Evolutionary conservation across 2,329 filamentous ascomycete species (phyloP).

Genomic region (Fusarium anthophilum): DNA sequence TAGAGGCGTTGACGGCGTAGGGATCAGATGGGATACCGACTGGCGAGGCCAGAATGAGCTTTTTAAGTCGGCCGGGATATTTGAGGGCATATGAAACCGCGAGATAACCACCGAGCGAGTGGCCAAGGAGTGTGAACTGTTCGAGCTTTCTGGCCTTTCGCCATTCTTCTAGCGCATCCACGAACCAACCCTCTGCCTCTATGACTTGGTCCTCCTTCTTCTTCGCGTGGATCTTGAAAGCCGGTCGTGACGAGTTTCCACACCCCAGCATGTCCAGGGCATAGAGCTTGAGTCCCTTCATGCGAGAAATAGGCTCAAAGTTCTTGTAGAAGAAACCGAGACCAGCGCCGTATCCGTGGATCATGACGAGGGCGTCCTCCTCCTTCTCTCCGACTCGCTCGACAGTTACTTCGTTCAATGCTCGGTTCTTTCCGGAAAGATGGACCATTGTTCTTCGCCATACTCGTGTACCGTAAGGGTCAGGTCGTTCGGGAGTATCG

Average conservation of each 20-base stretch:
- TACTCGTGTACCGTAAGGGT: conserved; percentile 84
- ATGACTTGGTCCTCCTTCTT: conserved; percentile 80
- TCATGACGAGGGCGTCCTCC: conserved; percentile 90
- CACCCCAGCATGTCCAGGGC: conserved; percentile 96
- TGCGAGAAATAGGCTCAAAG: conserved; percentile 85
- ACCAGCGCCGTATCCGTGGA: conserved; percentile 96
- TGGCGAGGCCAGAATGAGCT: conserved; percentile 92
- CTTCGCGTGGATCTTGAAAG: conserved; percentile 87
- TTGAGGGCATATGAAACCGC: conserved; percentile 95
- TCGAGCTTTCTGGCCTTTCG: conserved; percentile 88
- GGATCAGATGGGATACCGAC: conserved; percentile 96
- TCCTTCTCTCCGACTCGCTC: conserved; percentile 81
- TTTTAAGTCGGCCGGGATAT: conserved; percentile 93
- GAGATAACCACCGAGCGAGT: conserved; percentile 94
- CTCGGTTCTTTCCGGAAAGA: conserved; percentile 85
- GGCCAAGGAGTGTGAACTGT: conserved; percentile 90
- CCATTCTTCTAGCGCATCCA: conserved; percentile 97
- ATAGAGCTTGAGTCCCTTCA: conserved; percentile 86
- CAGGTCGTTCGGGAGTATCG: conserved; percentile 60
- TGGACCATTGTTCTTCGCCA: conserved; percentile 89
- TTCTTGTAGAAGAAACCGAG: conserved; percentile 99
- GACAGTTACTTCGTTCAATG: conserved; percentile 91
- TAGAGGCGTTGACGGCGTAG: conserved; percentile 81
- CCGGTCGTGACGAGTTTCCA: conserved; percentile 85
- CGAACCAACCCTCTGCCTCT: conserved; percentile 95